These are phyloP conservation scores for Dactylellina leptospora DNA, from an alignment of 2,329 filamentous ascomycete species.

Conservation along the genomic window DNA sequence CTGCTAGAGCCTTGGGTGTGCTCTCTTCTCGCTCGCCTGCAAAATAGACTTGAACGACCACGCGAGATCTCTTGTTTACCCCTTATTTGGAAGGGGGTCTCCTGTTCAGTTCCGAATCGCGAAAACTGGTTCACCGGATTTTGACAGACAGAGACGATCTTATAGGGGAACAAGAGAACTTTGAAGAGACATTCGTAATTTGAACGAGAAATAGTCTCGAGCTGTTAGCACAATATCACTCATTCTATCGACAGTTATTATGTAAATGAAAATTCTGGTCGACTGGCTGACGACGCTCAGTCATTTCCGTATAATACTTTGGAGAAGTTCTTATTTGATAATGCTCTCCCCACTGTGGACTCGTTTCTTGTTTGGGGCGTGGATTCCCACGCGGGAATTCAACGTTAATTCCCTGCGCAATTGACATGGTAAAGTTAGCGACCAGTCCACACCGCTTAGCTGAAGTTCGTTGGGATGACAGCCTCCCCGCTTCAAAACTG, in stretches of 20 bases:
- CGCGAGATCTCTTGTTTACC: conserved; percentile 33
- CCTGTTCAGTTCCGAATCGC: conserved; percentile 29
- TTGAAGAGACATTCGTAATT: no score
- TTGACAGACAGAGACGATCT: background rate
- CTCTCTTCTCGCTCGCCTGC: conserved; percentile 21
- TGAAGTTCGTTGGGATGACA: no score
- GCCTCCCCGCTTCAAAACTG: no score
- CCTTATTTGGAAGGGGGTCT: conserved; percentile 3
- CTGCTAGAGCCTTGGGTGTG: no score
- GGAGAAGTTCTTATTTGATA: background rate
- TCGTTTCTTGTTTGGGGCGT: conserved; percentile 5
- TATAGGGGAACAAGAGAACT: background rate
- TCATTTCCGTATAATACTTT: no score
- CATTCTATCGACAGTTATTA: no score
- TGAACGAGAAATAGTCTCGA: no score
- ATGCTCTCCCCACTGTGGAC: conserved; percentile 6
- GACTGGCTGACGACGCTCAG: no score
- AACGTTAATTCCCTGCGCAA: no score
- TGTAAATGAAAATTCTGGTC: no score
- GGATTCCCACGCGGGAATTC: no score
- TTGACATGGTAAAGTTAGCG: conserved; percentile 6
- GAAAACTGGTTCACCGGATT: conserved; percentile 19
- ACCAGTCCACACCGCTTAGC: conserved; percentile 24
- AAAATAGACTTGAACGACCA: conserved; percentile 19
- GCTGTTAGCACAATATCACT: no score